Percentiles rank a stretch among this genome's conserved stretches.
Conservation (phyloP, 2,329 filamentous ascomycete genomes). For the Aspergillus pseudotamarii region DNA sequence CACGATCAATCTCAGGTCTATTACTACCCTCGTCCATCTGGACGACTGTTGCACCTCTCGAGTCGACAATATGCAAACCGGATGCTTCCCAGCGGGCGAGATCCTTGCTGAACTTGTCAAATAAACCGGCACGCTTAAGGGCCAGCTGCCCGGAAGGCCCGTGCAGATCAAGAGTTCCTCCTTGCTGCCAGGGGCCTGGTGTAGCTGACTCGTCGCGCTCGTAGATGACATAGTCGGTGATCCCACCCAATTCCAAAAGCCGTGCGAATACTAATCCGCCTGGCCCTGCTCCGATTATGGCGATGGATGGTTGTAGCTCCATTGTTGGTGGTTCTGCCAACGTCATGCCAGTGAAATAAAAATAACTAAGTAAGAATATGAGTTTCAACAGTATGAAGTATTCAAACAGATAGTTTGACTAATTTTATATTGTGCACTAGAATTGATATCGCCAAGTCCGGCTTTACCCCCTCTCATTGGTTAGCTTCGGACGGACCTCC, state of each 20-base stretch:
- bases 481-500: neutral
- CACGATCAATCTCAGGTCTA: conserved; percentile 47
- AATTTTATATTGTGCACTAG: neutral
- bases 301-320: conserved; percentile 15
- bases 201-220: conserved; percentile 19
- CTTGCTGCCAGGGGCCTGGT: conserved; percentile 12
- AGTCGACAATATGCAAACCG: conserved; percentile 6
- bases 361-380: neutral
- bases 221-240: conserved; percentile 23
- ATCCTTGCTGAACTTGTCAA: conserved; percentile 20
- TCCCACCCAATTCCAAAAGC: conserved; percentile 17
- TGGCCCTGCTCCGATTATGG: conserved; percentile 26
- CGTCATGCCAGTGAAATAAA: fast-evolving
- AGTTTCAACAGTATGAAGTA: neutral
- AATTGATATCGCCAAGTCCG: neutral
- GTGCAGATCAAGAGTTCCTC: conserved; percentile 27
- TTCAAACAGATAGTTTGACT: neutral
- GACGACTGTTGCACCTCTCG: neutral
- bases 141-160: conserved; percentile 23
- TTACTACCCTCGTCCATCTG: conserved; percentile 28
- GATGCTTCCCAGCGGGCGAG: conserved; percentile 23
- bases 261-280: conserved; percentile 25
- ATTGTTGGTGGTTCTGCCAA: neutral
- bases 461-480: neutral
- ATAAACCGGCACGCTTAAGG: conserved; percentile 24